Conservation (phyloP, 768 basidiomycete species). For the Hygrophorus russula region DNA sequence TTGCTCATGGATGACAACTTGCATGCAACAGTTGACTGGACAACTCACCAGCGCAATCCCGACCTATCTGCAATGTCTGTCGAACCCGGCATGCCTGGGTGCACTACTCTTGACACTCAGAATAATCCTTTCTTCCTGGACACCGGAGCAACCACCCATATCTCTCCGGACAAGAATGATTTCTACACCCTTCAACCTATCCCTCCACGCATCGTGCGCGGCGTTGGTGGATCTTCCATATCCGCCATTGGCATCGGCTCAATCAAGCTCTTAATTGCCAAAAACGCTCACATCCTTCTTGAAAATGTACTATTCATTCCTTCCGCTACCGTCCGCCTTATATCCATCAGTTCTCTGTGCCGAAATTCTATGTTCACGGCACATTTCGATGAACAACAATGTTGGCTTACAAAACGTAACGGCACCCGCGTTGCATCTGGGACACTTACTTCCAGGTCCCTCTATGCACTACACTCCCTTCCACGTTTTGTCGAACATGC, state of each 20-base stretch:
- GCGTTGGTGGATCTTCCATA: constrained; percentile 11
- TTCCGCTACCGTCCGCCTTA: constrained; percentile 12
- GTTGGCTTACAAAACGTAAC: not conserved
- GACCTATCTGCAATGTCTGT: constrained; percentile 9
- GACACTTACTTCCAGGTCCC: not conserved
- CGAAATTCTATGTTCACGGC: not conserved
- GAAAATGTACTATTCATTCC: constrained; percentile 8
- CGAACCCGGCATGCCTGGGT: constrained; percentile 9
- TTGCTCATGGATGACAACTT: no score
- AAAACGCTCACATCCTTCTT: constrained; percentile 3
- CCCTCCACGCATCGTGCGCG: no score
- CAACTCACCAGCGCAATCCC: no score
- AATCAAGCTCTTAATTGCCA: constrained; percentile 9
- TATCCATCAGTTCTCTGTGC: constrained; percentile 10
- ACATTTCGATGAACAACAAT: constrained; percentile 4
- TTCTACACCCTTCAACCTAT: no score
- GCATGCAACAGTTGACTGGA: no score
- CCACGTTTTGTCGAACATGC: constrained; percentile 4
- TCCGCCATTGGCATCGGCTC: constrained; percentile 10
- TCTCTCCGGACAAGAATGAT: no score
- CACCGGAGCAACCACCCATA: no score
- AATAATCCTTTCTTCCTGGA: no score
- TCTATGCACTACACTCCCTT: constrained; percentile 3
- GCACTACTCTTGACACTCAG: constrained; percentile 4
- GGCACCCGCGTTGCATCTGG: constrained; percentile 6